Evolutionary conservation across 2,329 filamentous ascomycete genomes (phyloP), one percentile per base, ranked within the genome.

Genomic region (Diplodia mutila): DNA sequence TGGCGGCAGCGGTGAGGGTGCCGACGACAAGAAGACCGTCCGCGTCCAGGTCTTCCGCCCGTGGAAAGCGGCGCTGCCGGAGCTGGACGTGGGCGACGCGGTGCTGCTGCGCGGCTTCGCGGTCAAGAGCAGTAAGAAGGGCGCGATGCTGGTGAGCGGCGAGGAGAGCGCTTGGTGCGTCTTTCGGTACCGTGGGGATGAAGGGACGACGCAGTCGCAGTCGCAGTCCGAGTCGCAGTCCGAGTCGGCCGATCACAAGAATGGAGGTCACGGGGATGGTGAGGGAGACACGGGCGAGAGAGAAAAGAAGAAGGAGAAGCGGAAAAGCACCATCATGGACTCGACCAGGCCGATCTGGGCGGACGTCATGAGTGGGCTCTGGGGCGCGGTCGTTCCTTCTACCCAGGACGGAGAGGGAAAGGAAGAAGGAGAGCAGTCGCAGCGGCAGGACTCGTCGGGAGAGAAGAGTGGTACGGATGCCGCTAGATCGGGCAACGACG

Each of bases 121-220:
- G 0, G 82, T 84, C n/a, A 80, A 78, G 71, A 80, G 76, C 16
- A 69, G 75, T 18, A 80, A 81, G 57, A 71, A 75, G n/a, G 75
- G 59, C 72, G 74, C 70, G 18, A 69, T 65, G 53, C 59, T 85
- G 9, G 63, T 80, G 9, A 83, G 80, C 39, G 75, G 73, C 1
- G 81, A 82, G 6, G 77, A 79, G 57, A 82, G 80, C 65, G 76
- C 75, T 2, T 85, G 83, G 83, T 83, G 80, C 67, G 82, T 84
- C 2, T 85, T 82, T 81, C 73, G 80, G 4, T 81, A 72, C 14
- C 9, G 51, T 14, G 11, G 9, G 37, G 32, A 34, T 16, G 51
- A 57, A 59, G 55, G 48, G n/a, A n/a, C n/a, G n/a, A n/a, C 23
- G 16, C 70, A 70, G n/a, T 42, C 39, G 16, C 39, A 18, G 39